Evolutionary conservation across 148 eudicot genomes (phyloP), one percentile per base, ranked within the genome.

Genomic region (Chenopodium quinoa): DNA sequence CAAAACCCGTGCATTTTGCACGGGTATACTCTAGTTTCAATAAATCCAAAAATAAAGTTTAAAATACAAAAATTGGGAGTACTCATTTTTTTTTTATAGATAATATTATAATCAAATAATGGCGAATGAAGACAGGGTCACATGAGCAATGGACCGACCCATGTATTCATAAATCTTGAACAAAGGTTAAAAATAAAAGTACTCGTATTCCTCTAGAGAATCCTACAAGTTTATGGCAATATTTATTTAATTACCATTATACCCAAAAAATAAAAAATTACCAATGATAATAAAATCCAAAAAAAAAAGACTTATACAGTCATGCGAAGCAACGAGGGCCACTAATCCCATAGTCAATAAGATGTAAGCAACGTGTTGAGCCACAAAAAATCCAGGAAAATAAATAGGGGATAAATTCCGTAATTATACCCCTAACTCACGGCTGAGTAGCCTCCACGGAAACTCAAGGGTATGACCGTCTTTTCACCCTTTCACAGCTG

Each of bases 361-460:
- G 19, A n/a, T 12, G 77, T 25, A 1, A 14, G 52, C 8, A 29
- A 73, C 77, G 82, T 80, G 77, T 73, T 58, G 34, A 50, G 67
- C 82, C 54, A 79, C 68, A 20, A 71, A 54, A 68, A 22, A 17
- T 4, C 70, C 23, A 48, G 48, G 34, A 68, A 78, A 68, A 2
- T 19, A 19, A 17, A 23, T 1, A 40, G n/a, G 16, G 12, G 12
- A 8, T 16, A 68, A 32, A 0, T 29, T 62, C 62, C 20, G 62
- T 56, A 56, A 56, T 14, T 56, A 14, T 4, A 16, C 23, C 0
- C 22, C 9, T 73, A 32, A 73, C 23, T 81, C 69, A 44, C 4
- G 73, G 62, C 70, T 10, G 62, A 79, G 70, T 66, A 74, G 11
- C 75, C 76, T 56, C 86, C 86, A 83, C 82, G 82, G 12, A 75